Percentiles rank a stretch among this genome's conserved stretches.
These are phyloP conservation scores for Dalbergia cultrata DNA, from an alignment of 306 rosid species.

Conservation along the genomic window DNA sequence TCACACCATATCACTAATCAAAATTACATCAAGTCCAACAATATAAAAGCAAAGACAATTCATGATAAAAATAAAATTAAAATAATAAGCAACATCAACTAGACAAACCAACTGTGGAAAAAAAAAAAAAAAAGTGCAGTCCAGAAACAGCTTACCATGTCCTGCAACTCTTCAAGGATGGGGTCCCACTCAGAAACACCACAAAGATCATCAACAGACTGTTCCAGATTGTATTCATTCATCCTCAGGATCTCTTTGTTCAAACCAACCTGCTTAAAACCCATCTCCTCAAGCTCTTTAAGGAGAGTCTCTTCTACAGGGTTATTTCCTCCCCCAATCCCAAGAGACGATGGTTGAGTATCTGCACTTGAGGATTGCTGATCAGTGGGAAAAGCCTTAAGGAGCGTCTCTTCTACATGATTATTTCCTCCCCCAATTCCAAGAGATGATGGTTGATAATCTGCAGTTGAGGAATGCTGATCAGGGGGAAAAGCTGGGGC, in stretches of 20 bases:
- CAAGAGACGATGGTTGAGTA: constrained; percentile 46
- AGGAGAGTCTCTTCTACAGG: constrained; percentile 72
- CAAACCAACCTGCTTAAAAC: constrained; percentile 74
- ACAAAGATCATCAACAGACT: constrained; percentile 83
- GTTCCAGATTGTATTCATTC: constrained; percentile 76
- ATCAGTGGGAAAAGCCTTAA: constrained; percentile 47
- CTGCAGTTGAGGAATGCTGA: constrained; percentile 39
- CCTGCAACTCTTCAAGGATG: constrained; percentile 78
- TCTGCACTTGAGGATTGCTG: background rate
- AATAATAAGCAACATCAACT: background rate
- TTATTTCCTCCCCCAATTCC: constrained; percentile 45
- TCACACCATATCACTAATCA: constrained; percentile 24
- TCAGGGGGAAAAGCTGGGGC: constrained; percentile 32
- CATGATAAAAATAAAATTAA: background rate
- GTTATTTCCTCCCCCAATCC: constrained; percentile 42
- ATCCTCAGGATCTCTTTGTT: constrained; percentile 83
- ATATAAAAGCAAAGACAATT: background rate
- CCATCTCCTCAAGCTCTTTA: constrained; percentile 85
- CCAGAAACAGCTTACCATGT: constrained; percentile 67
- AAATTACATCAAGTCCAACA: background rate
- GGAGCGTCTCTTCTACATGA: constrained; percentile 68
- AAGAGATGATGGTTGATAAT: background rate
- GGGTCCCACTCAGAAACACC: constrained; percentile 87
- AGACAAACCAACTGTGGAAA: too few species aligned
- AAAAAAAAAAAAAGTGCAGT: background rate